These are phyloP conservation scores for Diphasiastrum complanatum DNA, from an alignment of 83 land plant species.

Conservation along the genomic window DNA sequence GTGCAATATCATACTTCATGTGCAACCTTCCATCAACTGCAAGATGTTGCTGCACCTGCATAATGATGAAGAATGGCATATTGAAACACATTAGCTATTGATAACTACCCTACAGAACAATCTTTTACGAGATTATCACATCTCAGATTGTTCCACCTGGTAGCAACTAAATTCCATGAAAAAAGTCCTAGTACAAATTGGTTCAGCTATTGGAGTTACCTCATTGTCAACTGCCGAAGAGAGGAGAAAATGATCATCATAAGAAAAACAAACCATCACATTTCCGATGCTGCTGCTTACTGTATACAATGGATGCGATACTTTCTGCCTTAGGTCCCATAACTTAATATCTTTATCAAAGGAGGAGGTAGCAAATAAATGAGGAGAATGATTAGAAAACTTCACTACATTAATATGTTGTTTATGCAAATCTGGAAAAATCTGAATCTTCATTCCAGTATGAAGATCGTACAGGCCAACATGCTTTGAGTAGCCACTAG, in stretches of 20 bases:
- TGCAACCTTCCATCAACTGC: slow-evolving; percentile 80
- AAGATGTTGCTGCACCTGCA: slow-evolving; percentile 68
- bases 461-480: slow-evolving; percentile 73
- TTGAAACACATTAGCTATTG: too few species aligned
- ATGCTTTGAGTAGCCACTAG: slow-evolving; percentile 79
- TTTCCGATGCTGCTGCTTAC: slow-evolving; percentile 63
- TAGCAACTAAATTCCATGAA: too few species aligned
- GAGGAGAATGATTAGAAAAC: slow-evolving; percentile 80
- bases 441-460: slow-evolving; percentile 61
- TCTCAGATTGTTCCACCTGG: background rate
- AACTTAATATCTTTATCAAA: slow-evolving; percentile 77
- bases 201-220: slow-evolving; percentile 33
- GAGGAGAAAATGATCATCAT: slow-evolving; percentile 73
- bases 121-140: background rate
- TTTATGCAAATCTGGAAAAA: slow-evolving; percentile 58
- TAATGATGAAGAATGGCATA: too few species aligned
- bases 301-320: slow-evolving; percentile 55
- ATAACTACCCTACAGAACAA: background rate
- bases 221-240: slow-evolving; percentile 91
- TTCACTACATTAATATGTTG: slow-evolving; percentile 90
- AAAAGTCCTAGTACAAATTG: background rate
- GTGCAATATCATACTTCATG: slow-evolving; percentile 59
- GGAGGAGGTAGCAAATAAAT: slow-evolving; percentile 73
- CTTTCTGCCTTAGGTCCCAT: slow-evolving; percentile 82
- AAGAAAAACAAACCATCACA: slow-evolving; percentile 93